A percentile compares a stretch with the other conserved stretches of the same genome.
phyloP scores from a whole-genome alignment of 192 early-diverging fungal species.

The Endogone sp. region DNA sequence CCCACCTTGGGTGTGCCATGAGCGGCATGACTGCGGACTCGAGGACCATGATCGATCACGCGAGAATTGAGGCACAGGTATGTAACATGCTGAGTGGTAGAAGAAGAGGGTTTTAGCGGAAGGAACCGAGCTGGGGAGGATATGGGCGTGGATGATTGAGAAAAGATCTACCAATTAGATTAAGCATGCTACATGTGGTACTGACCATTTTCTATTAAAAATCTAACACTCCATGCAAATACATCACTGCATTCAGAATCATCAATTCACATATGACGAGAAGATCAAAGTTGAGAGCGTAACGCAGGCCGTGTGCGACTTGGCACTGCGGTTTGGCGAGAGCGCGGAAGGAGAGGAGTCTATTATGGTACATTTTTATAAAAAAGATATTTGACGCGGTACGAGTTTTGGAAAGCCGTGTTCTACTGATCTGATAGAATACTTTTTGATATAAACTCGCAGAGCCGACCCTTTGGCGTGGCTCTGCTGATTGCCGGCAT shows the following conservation, averaged over 20 bases:
- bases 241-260: conserved; percentile 62
- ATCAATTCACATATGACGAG: conserved; percentile 95
- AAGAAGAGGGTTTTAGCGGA: not conserved
- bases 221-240: conserved; percentile 1
- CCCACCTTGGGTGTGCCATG: conserved; percentile 95
- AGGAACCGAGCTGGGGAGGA: too few species aligned
- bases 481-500: conserved; percentile 95
- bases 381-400: too few species aligned
- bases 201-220: not conserved
- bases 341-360: conserved; percentile 94
- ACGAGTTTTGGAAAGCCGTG: too few species aligned
- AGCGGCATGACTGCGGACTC: conserved; percentile 95
- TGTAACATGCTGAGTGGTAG: not conserved
- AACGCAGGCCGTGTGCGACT: conserved; percentile 96
- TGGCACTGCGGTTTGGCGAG: conserved; percentile 97
- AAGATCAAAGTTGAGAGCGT: conserved; percentile 93
- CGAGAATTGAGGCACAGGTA: conserved; percentile 92
- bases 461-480: conserved; percentile 99
- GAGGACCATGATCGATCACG: conserved; percentile 98
- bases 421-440: too few species aligned
- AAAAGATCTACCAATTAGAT: not conserved
- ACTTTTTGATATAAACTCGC: conserved; percentile 1
- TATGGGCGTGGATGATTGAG: not conserved
- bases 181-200: not conserved
- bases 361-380: conserved; percentile 71